Base-by-base conservation (phyloP, 129 eudicot species). In the Escallonia herrerae region DNA sequence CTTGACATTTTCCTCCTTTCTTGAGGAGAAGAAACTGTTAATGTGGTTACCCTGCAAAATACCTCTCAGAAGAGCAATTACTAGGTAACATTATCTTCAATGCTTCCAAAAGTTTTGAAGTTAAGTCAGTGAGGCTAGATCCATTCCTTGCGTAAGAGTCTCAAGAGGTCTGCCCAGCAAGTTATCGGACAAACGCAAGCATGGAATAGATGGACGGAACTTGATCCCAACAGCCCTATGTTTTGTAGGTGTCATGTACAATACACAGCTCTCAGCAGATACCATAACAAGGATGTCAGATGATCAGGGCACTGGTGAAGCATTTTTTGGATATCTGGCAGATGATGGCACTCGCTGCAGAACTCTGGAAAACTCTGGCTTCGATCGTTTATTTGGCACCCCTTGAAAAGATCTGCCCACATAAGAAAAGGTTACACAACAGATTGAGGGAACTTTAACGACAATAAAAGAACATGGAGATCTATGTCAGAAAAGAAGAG, bases 261-360 rank as follows among this genome's bases (percentile, higher is more conserved):
- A 65, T 14, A 56, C 50, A 38, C 46, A 57, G 12, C 40, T 41
- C 45, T 42, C 15, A 41, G 43, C 54, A 52, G 43, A 60, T 67
- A 58, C 60, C 71, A 56, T 62, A 66, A 75, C 44, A 47, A 43
- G 37, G 51, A 57, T 12, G 10, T 63, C 37, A 40, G 40, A 12
- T 43, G 50, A 61, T 81, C 77, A 90, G 22, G 86, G 97, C 62
- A 90, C 77, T 6, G 95, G 86, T 48, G 91, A 90, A 10, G 84
- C 77, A 67, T 80, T 86, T 67, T 77, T 84, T 12, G 89, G 75
- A 71, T 79, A 90, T 82, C 97, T 87, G n/a, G 79, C 79, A 43
- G 91, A 82, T 40, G 89, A 80, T 54, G 89, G 89, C 72, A 80
- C 60, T 50, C 91, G 83, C 56, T 82, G 95, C 65, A 79, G 6